phyloP scores from a whole-genome alignment of 2,329 filamentous ascomycete genomes.

The Emmonsiellopsis sp. region DNA sequence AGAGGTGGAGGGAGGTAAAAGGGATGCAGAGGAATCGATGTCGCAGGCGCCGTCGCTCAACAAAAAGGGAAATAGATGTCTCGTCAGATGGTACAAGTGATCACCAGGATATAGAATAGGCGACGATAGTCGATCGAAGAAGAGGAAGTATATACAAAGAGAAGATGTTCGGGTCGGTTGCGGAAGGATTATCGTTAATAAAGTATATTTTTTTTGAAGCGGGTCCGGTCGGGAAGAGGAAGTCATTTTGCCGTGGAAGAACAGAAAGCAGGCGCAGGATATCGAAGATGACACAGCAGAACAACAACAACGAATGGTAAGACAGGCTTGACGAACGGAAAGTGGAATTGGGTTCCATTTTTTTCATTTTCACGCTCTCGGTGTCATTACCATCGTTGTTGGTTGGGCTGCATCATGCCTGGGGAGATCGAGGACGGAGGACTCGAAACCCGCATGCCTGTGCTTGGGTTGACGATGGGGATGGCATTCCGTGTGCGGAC shows the following conservation, averaged over 20 bases:
- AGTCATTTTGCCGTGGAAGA: background rate
- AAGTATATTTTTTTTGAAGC: background rate
- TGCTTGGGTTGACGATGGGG: constrained; percentile 92
- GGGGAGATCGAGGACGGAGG: constrained; percentile 67
- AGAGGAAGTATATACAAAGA: constrained; percentile 1
- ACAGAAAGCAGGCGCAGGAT: background rate
- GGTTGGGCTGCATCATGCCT: constrained; percentile 48
- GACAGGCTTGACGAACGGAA: background rate
- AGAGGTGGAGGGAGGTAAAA: background rate
- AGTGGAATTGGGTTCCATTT: background rate
- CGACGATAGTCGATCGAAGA: background rate
- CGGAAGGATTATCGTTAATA: background rate
- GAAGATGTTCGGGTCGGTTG: background rate
- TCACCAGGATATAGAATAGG: constrained; percentile 2
- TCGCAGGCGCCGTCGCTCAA: constrained; percentile 3
- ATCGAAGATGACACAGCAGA: background rate
- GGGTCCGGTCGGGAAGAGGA: background rate
- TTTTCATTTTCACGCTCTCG: constrained; percentile 8
- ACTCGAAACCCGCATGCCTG: constrained; percentile 78
- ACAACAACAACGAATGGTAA: background rate
- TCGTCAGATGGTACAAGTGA: constrained; percentile 5
- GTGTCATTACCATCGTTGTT: constrained; percentile 32
- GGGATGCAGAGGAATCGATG: background rate
- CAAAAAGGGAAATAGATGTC: background rate
- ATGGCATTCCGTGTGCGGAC: constrained; percentile 90